Base-by-base conservation (phyloP, 2,329 filamentous ascomycete species). In the Fusarium sp. region DNA sequence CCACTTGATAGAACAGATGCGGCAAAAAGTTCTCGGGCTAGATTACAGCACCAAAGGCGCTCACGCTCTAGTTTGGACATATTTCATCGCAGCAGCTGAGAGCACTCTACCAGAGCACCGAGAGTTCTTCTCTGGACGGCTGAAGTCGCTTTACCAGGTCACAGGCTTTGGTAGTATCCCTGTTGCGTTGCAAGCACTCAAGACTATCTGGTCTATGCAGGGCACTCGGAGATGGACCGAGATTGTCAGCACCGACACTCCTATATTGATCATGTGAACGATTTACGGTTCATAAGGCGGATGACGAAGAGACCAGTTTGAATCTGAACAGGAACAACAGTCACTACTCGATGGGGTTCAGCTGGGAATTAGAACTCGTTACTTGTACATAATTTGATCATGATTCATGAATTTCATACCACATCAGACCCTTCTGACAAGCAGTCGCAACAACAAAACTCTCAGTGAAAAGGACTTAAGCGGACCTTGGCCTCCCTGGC, bases 51-150 rank as follows among this genome's bases (percentile, higher is more conserved):
- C 76, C 1, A 78, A 79, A 4, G 83, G 83, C 3, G 78, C 79
- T 0, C 83, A 85, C 45, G 80, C 82, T 1, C 79, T 85, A 0
- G 83, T 85, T 0, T 85, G 84, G 84, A 76, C 81, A 0, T 85
- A 80, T 61, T 85, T 85, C 33, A 79, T 85, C 1, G 83, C 82
- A 1, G 83, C 82, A 0, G 83, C 83, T 0, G 83, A 85, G 64
- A 85, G 83, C 43, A 76, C 76, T 0, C 72, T 81, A 1, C 79
- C 80, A 0, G 78, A 78, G 22, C 82, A 85, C 58, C 75, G 82
- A 2, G 61, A 72, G 0, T 85, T 84, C 32, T 85, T 85, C 54
- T 74, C 76, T 0, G 61, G 71, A 1, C 72, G 82, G 0, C 64
- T 85, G 8, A 67, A 66, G 2, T 68, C 75, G 0, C 64, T 85